A percentile compares a stretch with the other conserved stretches of the same genome.
Conservation (phyloP, 2,329 filamentous ascomycete genomes). For the Monilinia fructicola region DNA sequence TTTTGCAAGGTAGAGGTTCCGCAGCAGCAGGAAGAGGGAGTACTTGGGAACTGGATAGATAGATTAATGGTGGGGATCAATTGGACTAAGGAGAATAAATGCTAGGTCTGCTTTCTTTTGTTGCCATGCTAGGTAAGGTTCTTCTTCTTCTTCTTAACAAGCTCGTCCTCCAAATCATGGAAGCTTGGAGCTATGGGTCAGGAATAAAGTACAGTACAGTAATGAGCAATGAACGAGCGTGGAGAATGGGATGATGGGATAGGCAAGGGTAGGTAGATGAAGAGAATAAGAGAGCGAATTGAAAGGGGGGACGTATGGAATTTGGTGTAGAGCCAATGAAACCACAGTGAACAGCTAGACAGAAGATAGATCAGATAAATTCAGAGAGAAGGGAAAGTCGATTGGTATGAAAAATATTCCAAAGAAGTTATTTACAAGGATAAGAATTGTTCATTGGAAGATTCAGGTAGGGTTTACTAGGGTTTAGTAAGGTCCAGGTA, state of each 20-base stretch:
- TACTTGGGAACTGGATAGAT: constrained; percentile 14
- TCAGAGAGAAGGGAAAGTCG: constrained; percentile 1
- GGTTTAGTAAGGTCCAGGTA: constrained; percentile 11
- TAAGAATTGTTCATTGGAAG: background rate
- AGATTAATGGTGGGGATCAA: constrained; percentile 17
- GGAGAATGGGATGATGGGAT: constrained; percentile 11
- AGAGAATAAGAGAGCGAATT: background rate
- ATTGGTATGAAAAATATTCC: background rate
- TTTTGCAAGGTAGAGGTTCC: constrained; percentile 19
- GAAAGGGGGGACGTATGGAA: background rate
- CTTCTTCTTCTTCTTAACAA: constrained; percentile 4
- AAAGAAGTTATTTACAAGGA: constrained; percentile 7
- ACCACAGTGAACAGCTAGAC: background rate
- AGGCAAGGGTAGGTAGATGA: constrained; percentile 2
- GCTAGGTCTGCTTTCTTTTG: constrained; percentile 11
- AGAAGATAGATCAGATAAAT: background rate
- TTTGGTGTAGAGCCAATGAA: constrained; percentile 4
- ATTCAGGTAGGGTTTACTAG: background rate
- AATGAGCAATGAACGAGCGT: background rate
- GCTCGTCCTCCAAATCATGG: background rate
- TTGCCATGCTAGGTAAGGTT: constrained; percentile 9
- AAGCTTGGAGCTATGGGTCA: background rate
- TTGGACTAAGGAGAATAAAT: constrained; percentile 16
- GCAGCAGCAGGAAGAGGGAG: constrained; percentile 20
- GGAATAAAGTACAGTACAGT: background rate